phyloP scores from a whole-genome alignment of 1,139 yeast species.

The Lodderomyces pseudojiufengensis region DNA sequence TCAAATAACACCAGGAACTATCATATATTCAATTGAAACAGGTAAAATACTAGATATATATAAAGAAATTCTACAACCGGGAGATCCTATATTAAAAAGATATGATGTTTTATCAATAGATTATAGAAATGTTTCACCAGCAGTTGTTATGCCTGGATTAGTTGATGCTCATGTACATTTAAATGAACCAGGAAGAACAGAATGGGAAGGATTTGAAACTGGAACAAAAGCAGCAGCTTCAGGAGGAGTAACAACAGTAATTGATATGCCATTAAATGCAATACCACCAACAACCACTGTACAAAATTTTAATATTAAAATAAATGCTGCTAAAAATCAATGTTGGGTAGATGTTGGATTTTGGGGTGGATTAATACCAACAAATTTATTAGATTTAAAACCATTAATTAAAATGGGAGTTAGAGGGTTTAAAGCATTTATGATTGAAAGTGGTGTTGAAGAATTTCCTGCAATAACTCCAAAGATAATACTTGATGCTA shows the following conservation, averaged over 20 bases:
- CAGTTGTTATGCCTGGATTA: constrained; percentile 77
- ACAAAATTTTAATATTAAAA: constrained; percentile 66
- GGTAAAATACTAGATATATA: constrained; percentile 63
- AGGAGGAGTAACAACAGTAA: constrained; percentile 94
- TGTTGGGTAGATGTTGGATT: constrained; percentile 93
- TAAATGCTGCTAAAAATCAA: constrained; percentile 73
- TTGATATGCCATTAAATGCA: constrained; percentile 95
- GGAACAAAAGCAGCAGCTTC: constrained; percentile 91
- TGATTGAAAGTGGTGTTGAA: constrained; percentile 89
- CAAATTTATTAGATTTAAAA: constrained; percentile 60
- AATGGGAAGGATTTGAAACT: constrained; percentile 93
- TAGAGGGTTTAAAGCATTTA: constrained; percentile 86
- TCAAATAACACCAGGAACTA: constrained; percentile 57
- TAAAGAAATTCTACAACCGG: constrained; percentile 26
- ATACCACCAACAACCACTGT: constrained; percentile 92
- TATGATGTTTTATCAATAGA: constrained; percentile 43
- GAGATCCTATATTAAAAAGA: constrained; percentile 34
- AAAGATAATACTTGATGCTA: constrained; percentile 59
- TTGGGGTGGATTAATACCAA: constrained; percentile 94
- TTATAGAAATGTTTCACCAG: constrained; percentile 58
- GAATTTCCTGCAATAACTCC: constrained; percentile 84
- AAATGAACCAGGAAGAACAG: constrained; percentile 92
- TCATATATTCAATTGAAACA: constrained; percentile 56
- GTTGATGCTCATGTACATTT: constrained; percentile 93
- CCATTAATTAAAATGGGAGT: constrained; percentile 84